Base-by-base conservation (phyloP, 1,284 basidiomycete species). In the Leccinum pachyderme region DNA sequence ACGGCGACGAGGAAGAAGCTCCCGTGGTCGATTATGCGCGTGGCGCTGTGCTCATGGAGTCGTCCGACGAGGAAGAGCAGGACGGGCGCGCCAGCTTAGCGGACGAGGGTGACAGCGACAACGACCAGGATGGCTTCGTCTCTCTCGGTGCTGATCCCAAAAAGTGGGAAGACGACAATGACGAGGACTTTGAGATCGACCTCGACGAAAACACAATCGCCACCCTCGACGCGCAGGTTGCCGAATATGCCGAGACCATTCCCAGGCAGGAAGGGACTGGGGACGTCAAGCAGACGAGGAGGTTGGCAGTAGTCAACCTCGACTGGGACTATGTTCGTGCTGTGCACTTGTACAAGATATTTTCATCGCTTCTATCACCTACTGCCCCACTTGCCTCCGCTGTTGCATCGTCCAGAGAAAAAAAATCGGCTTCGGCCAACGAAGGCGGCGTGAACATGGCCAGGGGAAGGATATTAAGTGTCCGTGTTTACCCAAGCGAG, bases 241-340 rank as follows among this genome's bases (percentile, higher is more conserved):
- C 81, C 22, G 81, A 77, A 7, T 88, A 87, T 59, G 69, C 77
- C n/a, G 72, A 80, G 29, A 29, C 45, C 58, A 73, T 74, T 11
- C 75, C 82, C 52, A 71, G 73, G 18, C 67, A 74, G 51, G 68
- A 71, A 7, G 67, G 67, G 33, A 67, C 60, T 13, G 53, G 65
- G 31, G 73, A 73, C 27, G 69, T 61, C 2, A 25, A 75, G n/a
- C 77, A 78, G n/a, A 93, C 92, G 1, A 81, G 77, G 47, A 82
- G 96, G 12, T 74, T 98, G 6, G 97, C 96, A 0, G 84, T 91
- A 28, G 96, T 99, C 62, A 98, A 99, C 70, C 82, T 99, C 57
- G 97, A 99, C 74, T 99, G 97, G 97, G 97, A 99, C 72, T 85
- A 98, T 73, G 84, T 99, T 53, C 89, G 91, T 49, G 93, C 96